Base-by-base conservation (phyloP, 2,329 filamentous ascomycete species). In the Xylariaceae sp. region DNA sequence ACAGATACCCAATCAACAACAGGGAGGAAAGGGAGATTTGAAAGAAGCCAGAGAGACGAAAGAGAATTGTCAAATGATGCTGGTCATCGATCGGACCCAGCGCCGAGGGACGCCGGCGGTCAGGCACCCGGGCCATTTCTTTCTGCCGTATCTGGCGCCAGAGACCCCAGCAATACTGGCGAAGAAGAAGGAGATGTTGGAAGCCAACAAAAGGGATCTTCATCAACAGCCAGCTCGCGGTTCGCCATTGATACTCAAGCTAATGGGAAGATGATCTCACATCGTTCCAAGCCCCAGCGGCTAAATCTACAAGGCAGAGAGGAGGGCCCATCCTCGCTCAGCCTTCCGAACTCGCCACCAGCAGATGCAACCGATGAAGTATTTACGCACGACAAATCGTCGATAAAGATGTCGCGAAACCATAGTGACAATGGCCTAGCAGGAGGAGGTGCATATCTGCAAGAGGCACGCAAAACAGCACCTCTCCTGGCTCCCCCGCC, bases 211-310 rank as follows among this genome's bases (percentile, higher is more conserved):
- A 42, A 12, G 14, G 23, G 12, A 5, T 48, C 39, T 7, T 19
- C 38, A 38, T 39, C 58, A 10, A 54, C 55, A 16, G 55, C 51
- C 7, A 56, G 57, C 38, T 53, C 61, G 8, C 59, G 62, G 27
- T 63, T 60, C 2, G 58, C 60, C 16, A 42, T 63, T 4, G 60
- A 64, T 21, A 45, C 63, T 22, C 52, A 57, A 27, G 56, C 60
- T 4, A 33, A 40, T 6, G 53, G 64, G 12, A 65, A 54, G 46
- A 56, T 66, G 23, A 64, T 68, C 0, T 56, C 65, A 17, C 67
- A 69, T 1, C 55, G 64, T n/a, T 57, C 66, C 4, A 68, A 65
- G 33, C 67, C 71, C 32, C 69, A 70, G 33, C 58, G 68, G 7
- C 59, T 73, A 5, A 60, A 61, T 36, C n/a, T 43, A 55, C 53